Evolutionary conservation across 2,329 filamentous ascomycete genomes (phyloP), one percentile per base, ranked within the genome.

Genomic region (Helicocarpus griseus): DNA sequence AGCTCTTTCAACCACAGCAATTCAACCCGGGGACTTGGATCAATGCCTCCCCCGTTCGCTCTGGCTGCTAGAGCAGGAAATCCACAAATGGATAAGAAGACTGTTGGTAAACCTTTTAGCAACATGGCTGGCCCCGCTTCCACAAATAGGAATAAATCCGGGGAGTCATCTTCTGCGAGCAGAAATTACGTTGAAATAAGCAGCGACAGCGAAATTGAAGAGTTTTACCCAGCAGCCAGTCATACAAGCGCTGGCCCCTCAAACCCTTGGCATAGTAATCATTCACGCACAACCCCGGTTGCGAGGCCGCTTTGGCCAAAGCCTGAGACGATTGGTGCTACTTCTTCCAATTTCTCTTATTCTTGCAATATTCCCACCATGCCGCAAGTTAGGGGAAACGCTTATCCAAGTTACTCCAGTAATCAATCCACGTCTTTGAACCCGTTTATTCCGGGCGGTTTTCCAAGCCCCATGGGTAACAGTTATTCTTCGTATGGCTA

Each of bases 171-270:
- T 21, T 28, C 36, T 19, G 8, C 50, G 28, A 38, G 28, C 8
- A 41, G 51, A n/a, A 39, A 35, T 29, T 52, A 43, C 19, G 38
- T 54, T 13, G 53, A 55, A 29, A 46, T 55, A 19, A 49, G 47
- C 29, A 53, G 53, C 26, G 53, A 55, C 31, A 55, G 53, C 28
- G 53, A 55, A 5, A n/a, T 45, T 9, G 51, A 57, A 45, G 47
- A 49, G 31, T 24, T 13, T 21, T 35, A 14, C 22, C 17, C 50
- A 13, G 8, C 8, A 33, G 19, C 22, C 13, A 28, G 13, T 26
- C 22, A 21, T 46, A 9, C 29, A 5, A 7, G 46, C 33, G 13
- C 24, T 24, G n/a, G 28, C n/a, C 48, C 21, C 26, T 22, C 39
- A 17, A n/a, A 5, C 22, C 26, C 8, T 8, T 33, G 22, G 22